Conservation (phyloP, 495 filamentous ascomycete species). For the Podospora bellae-mahoneyi region DNA sequence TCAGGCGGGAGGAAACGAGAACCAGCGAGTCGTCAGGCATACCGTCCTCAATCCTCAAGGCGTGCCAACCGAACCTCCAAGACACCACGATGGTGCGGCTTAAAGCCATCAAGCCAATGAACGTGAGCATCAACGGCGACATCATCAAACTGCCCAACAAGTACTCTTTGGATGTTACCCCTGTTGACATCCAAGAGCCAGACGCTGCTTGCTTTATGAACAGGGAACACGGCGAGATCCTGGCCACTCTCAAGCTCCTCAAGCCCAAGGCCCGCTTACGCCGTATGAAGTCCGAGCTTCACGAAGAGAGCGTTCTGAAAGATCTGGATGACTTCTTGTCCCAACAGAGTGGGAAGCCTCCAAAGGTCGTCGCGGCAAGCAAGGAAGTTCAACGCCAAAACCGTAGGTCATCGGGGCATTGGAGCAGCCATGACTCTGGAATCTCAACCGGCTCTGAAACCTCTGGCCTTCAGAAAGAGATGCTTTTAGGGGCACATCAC, state of each 20-base stretch:
- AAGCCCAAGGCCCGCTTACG: slow-evolving; percentile 2
- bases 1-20: neutral
- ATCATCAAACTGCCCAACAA: slow-evolving; percentile 24
- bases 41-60: neutral
- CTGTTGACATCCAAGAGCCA: slow-evolving; percentile 8
- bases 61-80: neutral
- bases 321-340: slow-evolving; percentile 13
- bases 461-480: neutral
- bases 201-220: neutral
- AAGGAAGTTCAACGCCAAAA: neutral
- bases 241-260: slow-evolving; percentile 21
- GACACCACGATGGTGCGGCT: slow-evolving; percentile 21
- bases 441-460: neutral
- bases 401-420: neutral
- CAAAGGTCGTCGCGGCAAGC: neutral
- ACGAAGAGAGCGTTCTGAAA: slow-evolving; percentile 3
- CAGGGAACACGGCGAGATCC: neutral
- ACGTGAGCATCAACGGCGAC: slow-evolving; percentile 26
- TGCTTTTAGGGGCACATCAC: neutral
- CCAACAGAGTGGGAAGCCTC: neutral
- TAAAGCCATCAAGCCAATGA: slow-evolving; percentile 21
- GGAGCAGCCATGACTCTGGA: neutral
- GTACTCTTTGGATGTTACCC: slow-evolving; percentile 26
- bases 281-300: slow-evolving; percentile 8
- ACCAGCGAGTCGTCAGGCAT: neutral